Evolutionary conservation across 2,329 filamentous ascomycete genomes (phyloP), one percentile per base, ranked within the genome.

Genomic region (Incumbomyces delicatus): DNA sequence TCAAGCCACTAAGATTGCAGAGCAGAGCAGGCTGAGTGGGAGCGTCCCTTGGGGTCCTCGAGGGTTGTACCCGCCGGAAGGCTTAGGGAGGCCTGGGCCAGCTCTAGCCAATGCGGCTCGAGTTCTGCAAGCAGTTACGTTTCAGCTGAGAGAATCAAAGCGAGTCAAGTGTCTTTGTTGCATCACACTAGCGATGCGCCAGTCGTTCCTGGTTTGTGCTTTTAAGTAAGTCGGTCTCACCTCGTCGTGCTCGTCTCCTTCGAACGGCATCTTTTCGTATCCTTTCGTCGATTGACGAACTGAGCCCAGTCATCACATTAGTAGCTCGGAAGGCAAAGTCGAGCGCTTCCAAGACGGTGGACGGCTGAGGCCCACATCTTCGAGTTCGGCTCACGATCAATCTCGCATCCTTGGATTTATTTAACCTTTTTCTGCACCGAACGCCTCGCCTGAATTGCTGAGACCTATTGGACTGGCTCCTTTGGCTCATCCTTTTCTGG

Each of bases 381-480:
- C 34, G 10, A 29, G 17, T 37, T 38, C 18, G 13, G n/a, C 3
- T 38, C 34, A 38, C 31, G 32, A 37, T 31, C 34, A 38, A 45
- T 45, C 34, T 37, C 22, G 31, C 33, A 45, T 35, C 42, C 42
- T 30, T 7, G 42, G 10, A 45, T 37, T 27, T 27, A 27, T 27
- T 27, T n/a, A n/a, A 27, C 32, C 34, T 30, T 18, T 44, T 45
- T 27, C 11, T 34, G 22, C 11, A 29, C 18, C 13, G 27, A 29
- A 45, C 42, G 33, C 42, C 32, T 38, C 16, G 42, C 20, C 22
- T 31, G 18, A 29, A 32, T 32, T 16, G 30, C 22, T 45, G 33
- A 38, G 11, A 45, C 30, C 42, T 33, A 16, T 38, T 29, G 42
- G 42, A 45, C 42, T 45, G 42, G 42, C 18, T 45, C 42, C 42